Percentiles rank a stretch among this genome's conserved stretches.
Conservation (phyloP, 208 protist genomes). For the Trypanosoma theileri region DNA sequence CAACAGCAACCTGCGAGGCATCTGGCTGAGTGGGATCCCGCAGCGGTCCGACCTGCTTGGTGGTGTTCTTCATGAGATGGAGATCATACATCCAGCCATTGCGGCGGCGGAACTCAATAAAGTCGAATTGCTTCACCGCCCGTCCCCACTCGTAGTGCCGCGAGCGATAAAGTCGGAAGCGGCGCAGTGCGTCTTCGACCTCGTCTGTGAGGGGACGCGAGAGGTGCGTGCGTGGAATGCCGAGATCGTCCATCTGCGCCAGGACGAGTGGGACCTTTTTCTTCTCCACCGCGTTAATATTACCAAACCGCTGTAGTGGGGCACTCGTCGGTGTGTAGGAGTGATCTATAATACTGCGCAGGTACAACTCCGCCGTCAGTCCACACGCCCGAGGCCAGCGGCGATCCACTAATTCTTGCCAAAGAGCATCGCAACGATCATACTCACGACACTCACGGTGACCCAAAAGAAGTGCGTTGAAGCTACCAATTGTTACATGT, state of each 20-base stretch:
- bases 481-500: constrained; percentile 56
- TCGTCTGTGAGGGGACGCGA: constrained; percentile 81
- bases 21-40: constrained; percentile 69
- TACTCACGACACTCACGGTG: constrained; percentile 68
- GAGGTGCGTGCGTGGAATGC: constrained; percentile 78
- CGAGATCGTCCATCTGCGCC: constrained; percentile 79
- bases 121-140: constrained; percentile 90
- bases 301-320: constrained; percentile 70
- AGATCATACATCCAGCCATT: constrained; percentile 90
- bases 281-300: constrained; percentile 81
- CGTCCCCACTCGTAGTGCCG: constrained; percentile 90
- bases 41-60: constrained; percentile 56
- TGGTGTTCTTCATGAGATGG: constrained; percentile 81
- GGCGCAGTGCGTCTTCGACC: constrained; percentile 86
- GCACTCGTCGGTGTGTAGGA: constrained; percentile 76
- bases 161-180: constrained; percentile 69
- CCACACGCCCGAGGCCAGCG: constrained; percentile 78
- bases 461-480: constrained; percentile 83
- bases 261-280: constrained; percentile 88
- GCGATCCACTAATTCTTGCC: constrained; percentile 82
- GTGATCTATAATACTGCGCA: constrained; percentile 87
- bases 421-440: constrained; percentile 76
- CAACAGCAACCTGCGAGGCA: constrained; percentile 45
- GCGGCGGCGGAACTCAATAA: constrained; percentile 87
- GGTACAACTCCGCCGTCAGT: constrained; percentile 79